Base-by-base conservation (phyloP, 306 rosid species). In the Fragaria nilgerrensis region DNA sequence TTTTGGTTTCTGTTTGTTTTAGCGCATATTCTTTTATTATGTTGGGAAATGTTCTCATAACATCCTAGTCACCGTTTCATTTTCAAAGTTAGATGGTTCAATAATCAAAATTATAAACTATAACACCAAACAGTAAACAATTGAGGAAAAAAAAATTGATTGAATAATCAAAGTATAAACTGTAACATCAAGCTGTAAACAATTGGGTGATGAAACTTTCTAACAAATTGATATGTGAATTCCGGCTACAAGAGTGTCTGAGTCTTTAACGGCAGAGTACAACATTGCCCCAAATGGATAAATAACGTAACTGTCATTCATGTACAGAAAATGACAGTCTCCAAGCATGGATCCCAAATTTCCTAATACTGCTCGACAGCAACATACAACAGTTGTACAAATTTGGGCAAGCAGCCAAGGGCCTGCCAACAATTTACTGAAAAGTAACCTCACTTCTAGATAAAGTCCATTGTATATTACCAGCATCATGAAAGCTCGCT, bases 401-500 rank as follows among this genome's bases (percentile, higher is more conserved):
- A 67, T n/a, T 70, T 27, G 43, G 27, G 58, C 77, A 32, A 63
- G 53, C 29, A 4, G 62, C 78, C 37, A 41, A 36, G 47, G 70
- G 44, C 13, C 6, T 68, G 63, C 62, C 27, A 41, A 49, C 17
- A 49, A 29, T 16, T 12, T 49, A 71, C 62, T 23, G 17, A 22
- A 16, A 41, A 16, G 37, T 34, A 32, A 15, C 44, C 58, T 59
- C 52, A 72, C 63, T 55, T 68, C 72, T 48, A 1, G 65, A 72
- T 52, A 49, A 16, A 70, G 75, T 67, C 49, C 76, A 71, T 5
- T 50, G 70, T 59, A 36, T 29, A 73, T 19, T 64, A 52, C 61
- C 77, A 68, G 65, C 70, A 27, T 70, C 67, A 58, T 5, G 56
- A 47, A 80, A 76, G 44, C 43, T 49, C 8, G 22, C 74, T 11